phyloP scores from a whole-genome alignment of 1,139 yeast genomes.

The Yamadazyma atmosphaerica region DNA sequence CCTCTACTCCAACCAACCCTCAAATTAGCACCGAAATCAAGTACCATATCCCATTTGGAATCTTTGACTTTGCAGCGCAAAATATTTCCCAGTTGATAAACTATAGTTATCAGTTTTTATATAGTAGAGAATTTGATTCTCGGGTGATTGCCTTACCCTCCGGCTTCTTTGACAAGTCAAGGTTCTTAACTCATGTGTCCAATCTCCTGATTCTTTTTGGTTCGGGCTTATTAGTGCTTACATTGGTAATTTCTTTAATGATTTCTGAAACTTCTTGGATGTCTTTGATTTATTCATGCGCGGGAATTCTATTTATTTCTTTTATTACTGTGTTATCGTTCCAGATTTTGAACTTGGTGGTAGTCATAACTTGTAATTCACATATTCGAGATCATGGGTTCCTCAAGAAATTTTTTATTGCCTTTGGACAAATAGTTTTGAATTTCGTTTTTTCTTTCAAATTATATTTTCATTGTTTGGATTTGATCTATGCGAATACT shows the following conservation, averaged over 20 bases:
- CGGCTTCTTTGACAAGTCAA: conserved; percentile 4
- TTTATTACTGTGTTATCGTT: conserved; percentile 4
- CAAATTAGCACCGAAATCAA: neutral
- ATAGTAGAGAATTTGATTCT: neutral
- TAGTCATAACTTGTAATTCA: conserved; percentile 1
- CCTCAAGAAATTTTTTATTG: conserved; percentile 2
- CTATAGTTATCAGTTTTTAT: neutral
- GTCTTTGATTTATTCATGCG: neutral
- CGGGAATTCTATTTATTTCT: neutral
- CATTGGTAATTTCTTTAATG: neutral
- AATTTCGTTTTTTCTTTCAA: conserved; percentile 3
- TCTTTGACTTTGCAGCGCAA: conserved; percentile 1
- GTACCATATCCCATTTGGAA: neutral
- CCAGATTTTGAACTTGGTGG: conserved; percentile 5
- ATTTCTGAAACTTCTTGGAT: neutral
- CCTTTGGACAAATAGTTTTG: conserved; percentile 4
- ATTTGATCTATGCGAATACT: neutral
- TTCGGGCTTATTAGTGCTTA: neutral
- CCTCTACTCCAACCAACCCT: neutral
- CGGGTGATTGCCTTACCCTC: neutral
- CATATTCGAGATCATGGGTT: conserved; percentile 2
- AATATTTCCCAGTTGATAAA: conserved; percentile 3
- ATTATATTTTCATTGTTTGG: conserved; percentile 3
- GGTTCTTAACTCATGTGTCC: conserved; percentile 4
- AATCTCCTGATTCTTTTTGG: neutral